Conservation (phyloP, 495 filamentous ascomycete genomes). For the Aspergillus asperescens region DNA sequence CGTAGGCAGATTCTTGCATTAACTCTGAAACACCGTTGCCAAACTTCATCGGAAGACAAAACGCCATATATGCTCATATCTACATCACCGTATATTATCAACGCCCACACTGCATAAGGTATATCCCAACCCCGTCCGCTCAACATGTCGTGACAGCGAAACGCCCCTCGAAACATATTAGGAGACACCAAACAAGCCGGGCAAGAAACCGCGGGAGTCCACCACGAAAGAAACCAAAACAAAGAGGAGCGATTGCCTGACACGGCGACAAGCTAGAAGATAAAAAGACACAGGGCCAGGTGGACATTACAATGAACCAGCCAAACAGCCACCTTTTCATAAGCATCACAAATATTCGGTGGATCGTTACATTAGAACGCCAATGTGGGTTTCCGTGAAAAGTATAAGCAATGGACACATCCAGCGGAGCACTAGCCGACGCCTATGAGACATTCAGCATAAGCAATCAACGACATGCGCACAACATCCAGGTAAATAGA, state of each 20-base stretch:
- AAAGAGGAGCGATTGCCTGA: slow-evolving; percentile 12
- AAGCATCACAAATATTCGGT: slow-evolving; percentile 22
- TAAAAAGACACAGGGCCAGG: slow-evolving; percentile 9
- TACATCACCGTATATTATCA: slow-evolving; percentile 40
- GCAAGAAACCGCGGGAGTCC: slow-evolving; percentile 26
- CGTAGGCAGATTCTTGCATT: slow-evolving; percentile 16
- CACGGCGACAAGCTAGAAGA: slow-evolving; percentile 9
- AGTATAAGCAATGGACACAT: slow-evolving; percentile 12
- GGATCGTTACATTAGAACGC: slow-evolving; percentile 28
- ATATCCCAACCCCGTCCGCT: slow-evolving; percentile 22
- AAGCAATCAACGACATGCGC: slow-evolving; percentile 17
- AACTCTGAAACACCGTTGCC: slow-evolving; percentile 11
- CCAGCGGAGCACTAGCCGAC: slow-evolving; percentile 12
- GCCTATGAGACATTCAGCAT: slow-evolving; percentile 13
- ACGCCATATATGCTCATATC: slow-evolving; percentile 47
- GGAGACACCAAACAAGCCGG: slow-evolving; percentile 19
- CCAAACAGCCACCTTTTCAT: slow-evolving; percentile 33
- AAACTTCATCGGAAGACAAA: slow-evolving; percentile 23
- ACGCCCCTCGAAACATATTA: slow-evolving; percentile 17
- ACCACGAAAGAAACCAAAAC: slow-evolving; percentile 23
- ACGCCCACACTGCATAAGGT: slow-evolving; percentile 29
- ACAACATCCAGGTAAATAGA: slow-evolving; percentile 19
- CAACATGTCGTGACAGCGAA: slow-evolving; percentile 20
- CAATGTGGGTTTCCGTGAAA: slow-evolving; percentile 4
- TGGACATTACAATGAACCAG: slow-evolving; percentile 22